phyloP scores from a whole-genome alignment of 2,329 filamentous ascomycete species.

The Alternaria sp. region DNA sequence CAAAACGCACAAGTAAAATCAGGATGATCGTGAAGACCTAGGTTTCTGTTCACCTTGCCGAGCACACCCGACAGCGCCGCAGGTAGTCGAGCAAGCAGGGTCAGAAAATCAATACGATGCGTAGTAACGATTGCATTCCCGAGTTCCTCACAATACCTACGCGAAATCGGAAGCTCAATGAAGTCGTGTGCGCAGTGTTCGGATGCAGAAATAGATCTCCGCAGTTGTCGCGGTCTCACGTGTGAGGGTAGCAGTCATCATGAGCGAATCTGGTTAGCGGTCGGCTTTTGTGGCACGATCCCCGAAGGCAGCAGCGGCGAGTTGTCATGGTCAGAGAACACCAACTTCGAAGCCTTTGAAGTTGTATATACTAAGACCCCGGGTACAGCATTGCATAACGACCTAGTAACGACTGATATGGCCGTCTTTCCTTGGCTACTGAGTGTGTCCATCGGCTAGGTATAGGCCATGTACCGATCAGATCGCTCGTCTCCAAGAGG shows the following conservation, averaged over 20 bases:
- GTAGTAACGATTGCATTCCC: not conserved
- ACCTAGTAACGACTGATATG: not conserved
- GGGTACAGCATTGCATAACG: not conserved
- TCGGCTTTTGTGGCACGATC: not conserved
- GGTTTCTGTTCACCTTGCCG: constrained; percentile 1
- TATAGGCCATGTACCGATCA: not conserved
- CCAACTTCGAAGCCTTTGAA: not conserved
- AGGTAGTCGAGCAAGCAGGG: constrained; percentile 1
- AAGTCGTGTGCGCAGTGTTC: constrained; percentile 7
- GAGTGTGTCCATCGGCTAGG: not conserved
- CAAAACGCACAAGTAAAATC: not conserved
- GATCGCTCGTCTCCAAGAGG: not conserved
- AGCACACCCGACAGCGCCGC: not conserved
- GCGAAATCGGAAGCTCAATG: not conserved
- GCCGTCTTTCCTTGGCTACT: not conserved
- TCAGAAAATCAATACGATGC: constrained; percentile 1
- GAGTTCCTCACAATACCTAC: constrained; percentile 1
- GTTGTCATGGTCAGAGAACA: not conserved
- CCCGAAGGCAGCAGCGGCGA: not conserved
- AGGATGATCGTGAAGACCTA: not conserved
- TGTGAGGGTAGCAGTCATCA: constrained; percentile 2
- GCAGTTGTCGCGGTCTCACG: constrained; percentile 19
- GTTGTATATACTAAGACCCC: not conserved
- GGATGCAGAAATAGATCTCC: constrained; percentile 13
- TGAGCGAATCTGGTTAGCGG: constrained; percentile 8